Evolutionary conservation across 2,329 filamentous ascomycete species (phyloP), one percentile per base, ranked within the genome.

Genomic region (Phialophora tarda): DNA sequence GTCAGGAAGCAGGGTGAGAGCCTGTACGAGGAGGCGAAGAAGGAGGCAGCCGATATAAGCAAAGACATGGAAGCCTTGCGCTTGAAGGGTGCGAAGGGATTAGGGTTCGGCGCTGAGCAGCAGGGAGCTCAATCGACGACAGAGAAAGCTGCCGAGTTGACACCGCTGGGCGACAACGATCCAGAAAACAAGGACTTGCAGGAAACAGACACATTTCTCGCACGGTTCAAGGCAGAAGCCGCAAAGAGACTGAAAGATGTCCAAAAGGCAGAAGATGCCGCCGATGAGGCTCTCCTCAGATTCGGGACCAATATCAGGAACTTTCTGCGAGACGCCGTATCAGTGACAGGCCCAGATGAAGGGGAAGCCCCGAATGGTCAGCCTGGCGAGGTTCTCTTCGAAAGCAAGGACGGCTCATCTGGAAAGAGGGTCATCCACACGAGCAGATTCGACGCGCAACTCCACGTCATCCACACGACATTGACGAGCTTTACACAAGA

Each of bases 1-100:
- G 93, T 97, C n/a, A 91, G 93, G 76, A 97, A 97, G 80, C 93
- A 97, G 88, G 90, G 93, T 74, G 92, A 93, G 79, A 91, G 89
- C 67, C 95, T 97, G 79, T 92, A 91, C 74, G 91, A 96, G 76
- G 92, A 90, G 21, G 89, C 88, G 23, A 83, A 89, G 73, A 91
- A 97, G 77, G 93, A 98, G 80, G 89, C 95, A 68, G 89, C 89
- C 74, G 92, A 96, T 77, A 94, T 95, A 26, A 87, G 87, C 24
- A 92, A 92, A 74, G 91, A 93, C 24, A 85, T 97, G 71, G 89
- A 87, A 14, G 91, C 86, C 68, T 82, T 96, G 50, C 84, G 85
- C 71, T 84, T 87, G 62, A 85, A 84, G 34, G 83, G 65, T n/a
- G 47, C 68, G 34, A 63, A 64, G 32, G 69, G 64, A 8, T 53